Percentiles rank a stretch among this genome's conserved stretches.
Evolutionary conservation across 1,284 basidiomycete genomes (phyloP).

Genomic region (Peniophora sp.): DNA sequence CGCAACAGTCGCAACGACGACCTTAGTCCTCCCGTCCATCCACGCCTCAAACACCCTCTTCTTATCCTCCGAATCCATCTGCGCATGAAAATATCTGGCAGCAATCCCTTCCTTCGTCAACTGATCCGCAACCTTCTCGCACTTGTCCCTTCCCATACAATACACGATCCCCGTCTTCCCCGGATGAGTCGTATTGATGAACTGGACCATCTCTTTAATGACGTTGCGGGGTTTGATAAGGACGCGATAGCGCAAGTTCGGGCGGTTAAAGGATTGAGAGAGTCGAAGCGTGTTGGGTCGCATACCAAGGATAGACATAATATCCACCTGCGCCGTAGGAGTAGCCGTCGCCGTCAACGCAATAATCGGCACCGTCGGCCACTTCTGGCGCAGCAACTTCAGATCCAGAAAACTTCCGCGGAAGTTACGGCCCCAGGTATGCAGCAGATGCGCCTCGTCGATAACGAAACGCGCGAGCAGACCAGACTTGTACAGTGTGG

Average conservation of each 20-base stretch:
- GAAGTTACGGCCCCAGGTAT: constrained; percentile 81
- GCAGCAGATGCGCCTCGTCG: constrained; percentile 95
- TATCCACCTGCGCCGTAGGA: constrained; percentile 69
- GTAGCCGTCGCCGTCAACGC: constrained; percentile 95
- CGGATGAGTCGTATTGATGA: constrained; percentile 56
- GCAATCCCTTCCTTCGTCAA: constrained; percentile 52
- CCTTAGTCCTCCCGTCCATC: constrained; percentile 65
- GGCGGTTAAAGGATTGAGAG: constrained; percentile 86
- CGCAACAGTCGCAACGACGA: constrained; percentile 90
- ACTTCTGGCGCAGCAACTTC: constrained; percentile 62
- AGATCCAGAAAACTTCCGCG: constrained; percentile 52
- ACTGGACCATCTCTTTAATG: constrained; percentile 61
- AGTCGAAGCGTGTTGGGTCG: constrained; percentile 45
- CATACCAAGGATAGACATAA: constrained; percentile 68
- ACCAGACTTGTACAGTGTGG: constrained; percentile 44
- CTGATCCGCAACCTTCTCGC: constrained; percentile 72
- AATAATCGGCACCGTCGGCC: constrained; percentile 84
- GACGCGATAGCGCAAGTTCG: constrained; percentile 84
- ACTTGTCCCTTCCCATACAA: constrained; percentile 63
- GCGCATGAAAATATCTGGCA: constrained; percentile 86
- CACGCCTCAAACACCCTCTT: constrained; percentile 63
- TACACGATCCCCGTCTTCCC: constrained; percentile 84
- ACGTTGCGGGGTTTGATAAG: constrained; percentile 53
- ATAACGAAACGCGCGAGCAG: constrained; percentile 86
- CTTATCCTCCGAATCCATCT: constrained; percentile 61